Conservation (phyloP, 441 rosid genomes). For the Syzygium malaccense region DNA sequence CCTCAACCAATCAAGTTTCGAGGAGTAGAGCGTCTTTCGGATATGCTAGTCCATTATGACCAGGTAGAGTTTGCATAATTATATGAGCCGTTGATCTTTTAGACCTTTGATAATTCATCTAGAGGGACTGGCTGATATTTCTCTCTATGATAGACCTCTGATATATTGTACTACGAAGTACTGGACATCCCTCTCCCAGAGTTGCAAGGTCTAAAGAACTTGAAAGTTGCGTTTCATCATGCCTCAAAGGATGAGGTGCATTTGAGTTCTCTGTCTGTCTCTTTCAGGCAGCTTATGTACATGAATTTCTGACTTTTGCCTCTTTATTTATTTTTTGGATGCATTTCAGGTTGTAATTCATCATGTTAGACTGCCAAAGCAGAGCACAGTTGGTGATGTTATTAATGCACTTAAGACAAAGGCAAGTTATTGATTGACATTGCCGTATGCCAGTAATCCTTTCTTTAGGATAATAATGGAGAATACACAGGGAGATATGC, state of each 20-base stretch:
- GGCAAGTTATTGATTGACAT: constrained; percentile 27
- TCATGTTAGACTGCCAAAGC: constrained; percentile 88
- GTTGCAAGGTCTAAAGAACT: constrained; percentile 79
- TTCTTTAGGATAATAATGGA: neutral
- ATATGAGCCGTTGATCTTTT: neutral
- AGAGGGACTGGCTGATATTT: constrained; percentile 2
- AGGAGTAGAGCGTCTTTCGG: constrained; percentile 72
- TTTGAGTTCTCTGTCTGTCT: constrained; percentile 4
- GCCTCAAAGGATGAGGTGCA: constrained; percentile 78
- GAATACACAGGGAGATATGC: neutral
- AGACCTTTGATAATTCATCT: neutral
- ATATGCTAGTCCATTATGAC: constrained; percentile 85
- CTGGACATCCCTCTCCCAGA: constrained; percentile 96
- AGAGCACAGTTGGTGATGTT: constrained; percentile 89
- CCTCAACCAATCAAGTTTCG: constrained; percentile 84
- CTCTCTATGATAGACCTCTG: constrained; percentile 58
- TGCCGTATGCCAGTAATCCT: neutral
- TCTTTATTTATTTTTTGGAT: neutral
- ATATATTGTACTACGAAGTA: constrained; percentile 87
- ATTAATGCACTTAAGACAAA: constrained; percentile 75
- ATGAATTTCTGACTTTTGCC: neutral
- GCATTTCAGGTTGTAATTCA: constrained; percentile 63
- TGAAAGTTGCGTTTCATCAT: constrained; percentile 86
- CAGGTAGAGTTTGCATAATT: constrained; percentile 43
- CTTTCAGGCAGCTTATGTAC: neutral